Evolutionary conservation across 768 basidiomycete genomes (phyloP), one percentile per base, ranked within the genome.

Genomic region (Filobasidium floriforme): DNA sequence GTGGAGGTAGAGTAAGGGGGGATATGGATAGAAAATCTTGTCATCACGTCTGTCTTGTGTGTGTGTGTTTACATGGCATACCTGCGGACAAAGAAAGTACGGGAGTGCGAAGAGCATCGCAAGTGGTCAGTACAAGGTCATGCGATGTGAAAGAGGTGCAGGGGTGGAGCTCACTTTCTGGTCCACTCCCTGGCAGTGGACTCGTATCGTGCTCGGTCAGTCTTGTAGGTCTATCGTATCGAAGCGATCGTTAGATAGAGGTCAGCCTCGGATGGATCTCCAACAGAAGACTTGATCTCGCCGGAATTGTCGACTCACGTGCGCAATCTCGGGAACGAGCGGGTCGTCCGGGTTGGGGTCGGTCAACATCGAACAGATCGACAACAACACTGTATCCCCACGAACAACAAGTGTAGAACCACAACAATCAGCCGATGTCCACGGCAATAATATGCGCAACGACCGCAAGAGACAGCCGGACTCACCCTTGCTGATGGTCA

Each of bases 331-430:
- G 62, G 96, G 96, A 59, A 98, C 94, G 80, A 98, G 83, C 2
- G 96, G 96, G 77, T 99, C 96, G 80, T 99, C 96, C 63, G 94
- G 94, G 81, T 98, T 99, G 70, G 96, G 96, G 79, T 99, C 96
- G 60, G 94, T 99, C 76, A 99, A 81, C 91, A 98, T 93, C 73
- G 96, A 99, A 78, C 94, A 98, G 79, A 99, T 97, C 76, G 93
- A 96, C 73, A 98, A 85, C 37, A 99, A 80, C 46, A 99, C 94
- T 97, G 70, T 10, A n/a, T n/a, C n/a, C n/a, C n/a, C n/a, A n/a
- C n/a, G n/a, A n/a, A n/a, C n/a, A n/a, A n/a, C n/a, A n/a, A n/a
- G n/a, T n/a, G n/a, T n/a, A n/a, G n/a, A n/a, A n/a, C 37, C 51
- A 52, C 19, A 11, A 29, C 14, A n/a, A 7, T 59, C 22, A 63